Evolutionary conservation across 768 basidiomycete genomes (phyloP), one percentile per base, ranked within the genome.

Genomic region (Psilocybe sp.): DNA sequence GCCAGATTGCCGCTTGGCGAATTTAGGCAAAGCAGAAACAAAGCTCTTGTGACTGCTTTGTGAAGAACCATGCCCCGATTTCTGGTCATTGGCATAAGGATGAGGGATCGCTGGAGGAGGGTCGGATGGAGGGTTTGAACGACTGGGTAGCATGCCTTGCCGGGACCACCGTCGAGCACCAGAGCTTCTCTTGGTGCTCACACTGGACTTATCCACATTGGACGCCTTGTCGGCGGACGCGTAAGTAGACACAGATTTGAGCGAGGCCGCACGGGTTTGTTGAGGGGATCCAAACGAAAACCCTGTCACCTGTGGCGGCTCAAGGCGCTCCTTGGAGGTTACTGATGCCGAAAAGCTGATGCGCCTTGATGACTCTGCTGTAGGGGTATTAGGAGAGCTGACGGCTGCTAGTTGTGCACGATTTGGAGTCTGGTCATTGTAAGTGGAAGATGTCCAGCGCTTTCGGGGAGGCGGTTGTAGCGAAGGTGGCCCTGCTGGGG

Each of bases 41-140:
- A 69, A 63, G 51, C 79, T 81, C 46, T 65, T 64, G n/a, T 70
- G 69, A 47, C 74, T 75, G 16, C 66, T 53, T 31, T 53, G 64
- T 33, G 75, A 73, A 8, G 74, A 74, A 15, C 35, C 49, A 18
- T 16, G 12, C 4, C 31, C 35, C 65, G 63, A 47, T 66, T 66
- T 16, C 64, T 59, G 40, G 66, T 64, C 16, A 60, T 50, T 33
- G 51, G 62, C 15, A 64, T 63, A 13, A 64, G 68, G 49, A 50
- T 60, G 51, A 33, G 67, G 80, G 19, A 76, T 62, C 13, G 77
- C 74, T 4, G 83, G 81, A 23, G 80, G 75, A 13, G 85, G 82
- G 5, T 81, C 85, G 20, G 69, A 75, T 2, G 85, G 83, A 9
- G 84, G 84, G 4, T 78, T 78, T 43, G 73, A 62, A 41, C 76